Evolutionary conservation across 371 early-diverging fungal genomes (phyloP).

Genomic region (Choanephora cucurbitarum): DNA sequence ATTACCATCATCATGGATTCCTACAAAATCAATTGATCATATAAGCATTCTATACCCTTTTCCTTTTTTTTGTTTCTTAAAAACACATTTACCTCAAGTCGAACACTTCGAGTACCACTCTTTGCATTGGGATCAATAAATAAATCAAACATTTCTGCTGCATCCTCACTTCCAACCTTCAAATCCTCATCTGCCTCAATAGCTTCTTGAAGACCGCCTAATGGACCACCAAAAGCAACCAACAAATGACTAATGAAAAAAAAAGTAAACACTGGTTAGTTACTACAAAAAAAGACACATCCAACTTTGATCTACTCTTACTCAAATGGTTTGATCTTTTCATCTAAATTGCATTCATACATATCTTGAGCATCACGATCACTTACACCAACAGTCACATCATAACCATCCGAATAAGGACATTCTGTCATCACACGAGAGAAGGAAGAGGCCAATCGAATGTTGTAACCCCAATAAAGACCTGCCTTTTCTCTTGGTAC

Average conservation of each 20-base stretch:
- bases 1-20: slow-evolving; percentile 40
- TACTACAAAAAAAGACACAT: background rate
- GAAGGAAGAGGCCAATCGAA: slow-evolving; percentile 65
- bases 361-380: slow-evolving; percentile 58
- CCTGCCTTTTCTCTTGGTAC: slow-evolving; percentile 64
- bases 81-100: slow-evolving; percentile 75
- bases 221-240: slow-evolving; percentile 70
- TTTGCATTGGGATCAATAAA: slow-evolving; percentile 64
- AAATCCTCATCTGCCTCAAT: slow-evolving; percentile 73
- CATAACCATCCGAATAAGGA: slow-evolving; percentile 70
- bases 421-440: slow-evolving; percentile 66
- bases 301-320: too few relatives aligned
- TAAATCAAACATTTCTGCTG: slow-evolving; percentile 63
- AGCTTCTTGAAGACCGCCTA: slow-evolving; percentile 68
- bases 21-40: slow-evolving; percentile 13
- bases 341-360: slow-evolving; percentile 32
- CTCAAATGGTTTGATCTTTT: slow-evolving; percentile 28
- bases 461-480: slow-evolving; percentile 79
- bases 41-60: slow-evolving; percentile 3
- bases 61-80: background rate
- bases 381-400: slow-evolving; percentile 69
- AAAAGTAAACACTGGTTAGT: background rate
- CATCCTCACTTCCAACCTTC: slow-evolving; percentile 61
- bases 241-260: slow-evolving; percentile 53
- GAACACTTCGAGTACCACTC: slow-evolving; percentile 67